Base-by-base conservation (phyloP, 192 early-diverging fungal species). In the Backusella tarrabulga region DNA sequence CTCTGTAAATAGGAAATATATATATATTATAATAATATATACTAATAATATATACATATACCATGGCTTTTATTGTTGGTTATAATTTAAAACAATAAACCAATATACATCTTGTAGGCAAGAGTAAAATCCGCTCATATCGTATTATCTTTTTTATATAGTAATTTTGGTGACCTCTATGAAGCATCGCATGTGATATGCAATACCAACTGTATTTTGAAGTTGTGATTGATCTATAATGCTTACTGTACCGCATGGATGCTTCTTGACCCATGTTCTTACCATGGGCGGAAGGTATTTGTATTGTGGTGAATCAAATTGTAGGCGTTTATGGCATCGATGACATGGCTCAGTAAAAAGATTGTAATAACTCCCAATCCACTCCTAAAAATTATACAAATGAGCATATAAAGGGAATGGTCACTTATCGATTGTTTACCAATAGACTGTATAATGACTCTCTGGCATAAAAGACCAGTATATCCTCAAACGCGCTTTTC, bases 271-370 rank as follows among this genome's bases (percentile, higher is more conserved):
- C 78, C 80, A 86, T 4, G 85, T 83, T 21, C 84, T 78, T 11
- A 86, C 70, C 26, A 82, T 82, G 3, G 85, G 83, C n/a, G 85
- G 85, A 6, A 86, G 75, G 26, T 82, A 79, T 54, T 84, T 86
- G 36, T 83, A 86, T 35, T 86, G 85, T 40, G 84, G 85, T 4
- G 85, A 86, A 42, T 86, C 85, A 36, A 81, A 86, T 19, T 76
- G 80, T 17, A 86, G 79, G 19, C 76, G 80, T 44, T 84, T 86
- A 38, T 79, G 77, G 67, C 85, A 85, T 14, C 78, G 78, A 41
- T 74, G 36, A 70, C 84, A 85, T 15, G 84, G 80, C 14, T 76
- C 76, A 40, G 77, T 80, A 41, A 85, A 83, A 7, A 85, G 63
- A 19, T 83, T 75, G 8, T 74, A 41, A 50, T 85, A 83, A 34